Evolutionary conservation across 495 filamentous ascomycete species (phyloP).

Genomic region (Talaromyces nanjingensis): DNA sequence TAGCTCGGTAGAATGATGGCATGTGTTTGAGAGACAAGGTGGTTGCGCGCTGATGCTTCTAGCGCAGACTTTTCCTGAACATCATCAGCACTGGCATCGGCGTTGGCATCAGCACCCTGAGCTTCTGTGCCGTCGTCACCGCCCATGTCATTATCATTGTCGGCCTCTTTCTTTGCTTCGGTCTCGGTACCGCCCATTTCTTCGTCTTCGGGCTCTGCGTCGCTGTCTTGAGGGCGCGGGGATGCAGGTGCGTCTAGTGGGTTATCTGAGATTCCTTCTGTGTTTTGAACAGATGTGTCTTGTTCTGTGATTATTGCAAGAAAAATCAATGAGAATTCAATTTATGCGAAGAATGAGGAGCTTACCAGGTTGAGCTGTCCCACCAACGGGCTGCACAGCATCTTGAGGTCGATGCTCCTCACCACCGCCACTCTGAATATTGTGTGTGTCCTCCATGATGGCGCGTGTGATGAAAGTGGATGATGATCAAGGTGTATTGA

Average conservation of each 20-base stretch:
- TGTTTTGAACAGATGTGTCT: constrained; percentile 21
- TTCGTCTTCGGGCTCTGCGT: constrained; percentile 64
- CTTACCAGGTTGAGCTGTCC: constrained; percentile 26
- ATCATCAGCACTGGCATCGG: constrained; percentile 38
- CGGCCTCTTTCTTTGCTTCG: constrained; percentile 52
- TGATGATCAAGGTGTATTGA: background rate
- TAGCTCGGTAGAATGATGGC: constrained; percentile 94
- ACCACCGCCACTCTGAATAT: constrained; percentile 4
- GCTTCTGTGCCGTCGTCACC: constrained; percentile 32
- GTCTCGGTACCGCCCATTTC: constrained; percentile 74
- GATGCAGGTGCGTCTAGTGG: constrained; percentile 79
- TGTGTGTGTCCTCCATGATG: constrained; percentile 1
- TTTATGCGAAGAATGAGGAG: constrained; percentile 7
- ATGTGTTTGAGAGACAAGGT: constrained; percentile 87
- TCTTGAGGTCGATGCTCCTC: constrained; percentile 24
- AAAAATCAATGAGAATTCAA: constrained; percentile 5
- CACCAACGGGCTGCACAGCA: constrained; percentile 23
- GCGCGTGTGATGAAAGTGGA: background rate
- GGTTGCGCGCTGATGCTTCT: constrained; percentile 78
- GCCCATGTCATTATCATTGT: constrained; percentile 37
- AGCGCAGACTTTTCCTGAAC: constrained; percentile 67
- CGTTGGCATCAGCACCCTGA: constrained; percentile 34
- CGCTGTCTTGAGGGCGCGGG: constrained; percentile 58
- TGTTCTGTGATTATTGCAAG: constrained; percentile 23
- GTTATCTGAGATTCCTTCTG: constrained; percentile 54